Evolutionary conservation across 352 stramenopile species (phyloP).

Genomic region (Pythium oligandrum): DNA sequence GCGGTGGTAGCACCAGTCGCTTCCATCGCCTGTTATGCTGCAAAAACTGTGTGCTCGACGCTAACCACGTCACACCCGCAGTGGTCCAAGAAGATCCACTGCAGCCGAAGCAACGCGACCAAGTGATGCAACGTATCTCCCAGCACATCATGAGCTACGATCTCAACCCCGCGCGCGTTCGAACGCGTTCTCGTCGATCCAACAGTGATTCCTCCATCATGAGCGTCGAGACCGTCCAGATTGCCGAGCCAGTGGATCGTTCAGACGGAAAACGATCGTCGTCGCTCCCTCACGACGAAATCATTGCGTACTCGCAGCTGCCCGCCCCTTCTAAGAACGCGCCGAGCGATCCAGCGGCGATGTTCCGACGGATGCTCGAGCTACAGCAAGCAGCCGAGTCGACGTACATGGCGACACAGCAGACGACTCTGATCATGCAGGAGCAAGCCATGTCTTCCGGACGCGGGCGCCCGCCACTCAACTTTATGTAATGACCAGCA

Average conservation of each 20-base stretch:
- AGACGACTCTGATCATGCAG: constrained; percentile 29
- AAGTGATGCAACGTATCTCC: constrained; percentile 10
- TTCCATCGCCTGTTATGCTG: constrained; percentile 28
- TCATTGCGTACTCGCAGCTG: constrained; percentile 3
- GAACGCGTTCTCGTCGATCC: neutral
- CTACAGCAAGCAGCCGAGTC: constrained; percentile 28
- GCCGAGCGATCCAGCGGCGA: neutral
- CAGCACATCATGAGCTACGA: neutral
- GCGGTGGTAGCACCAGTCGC: constrained; percentile 16
- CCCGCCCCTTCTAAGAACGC: neutral
- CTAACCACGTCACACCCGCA: constrained; percentile 6
- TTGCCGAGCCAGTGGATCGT: neutral
- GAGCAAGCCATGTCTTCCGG: too few species aligned
- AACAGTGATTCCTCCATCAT: constrained; percentile 3
- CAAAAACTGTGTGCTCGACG: constrained; percentile 32
- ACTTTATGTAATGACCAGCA: too few species aligned
- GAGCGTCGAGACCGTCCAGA: neutral
- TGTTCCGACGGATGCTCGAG: constrained; percentile 28
- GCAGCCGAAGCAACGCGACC: constrained; percentile 9
- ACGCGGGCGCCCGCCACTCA: too few species aligned
- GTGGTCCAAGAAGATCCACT: neutral
- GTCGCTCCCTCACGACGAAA: too few species aligned
- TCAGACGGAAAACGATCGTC: neutral
- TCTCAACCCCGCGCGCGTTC: neutral
- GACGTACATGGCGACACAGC: constrained; percentile 30